These are phyloP conservation scores for Fusarium longipes DNA, from an alignment of 2,329 filamentous ascomycete genomes.

Conservation along the genomic window DNA sequence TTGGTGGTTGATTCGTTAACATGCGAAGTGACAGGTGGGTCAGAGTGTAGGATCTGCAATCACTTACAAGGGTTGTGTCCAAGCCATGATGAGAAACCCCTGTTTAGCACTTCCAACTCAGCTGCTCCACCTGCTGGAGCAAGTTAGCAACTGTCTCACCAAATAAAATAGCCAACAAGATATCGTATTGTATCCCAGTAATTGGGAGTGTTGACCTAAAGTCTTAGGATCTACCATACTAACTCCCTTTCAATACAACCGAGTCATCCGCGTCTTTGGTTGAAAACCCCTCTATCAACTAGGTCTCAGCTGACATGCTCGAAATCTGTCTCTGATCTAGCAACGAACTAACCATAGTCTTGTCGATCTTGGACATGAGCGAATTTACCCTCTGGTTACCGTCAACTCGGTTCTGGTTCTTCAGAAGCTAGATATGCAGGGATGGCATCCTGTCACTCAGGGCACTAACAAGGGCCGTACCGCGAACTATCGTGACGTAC, in stretches of 20 bases:
- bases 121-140: not conserved
- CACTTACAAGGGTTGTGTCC: not conserved
- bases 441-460: not conserved
- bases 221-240: not conserved
- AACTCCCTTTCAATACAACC: not conserved
- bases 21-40: not conserved
- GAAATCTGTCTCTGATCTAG: not conserved
- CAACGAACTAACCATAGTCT: too few species aligned
- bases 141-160: not conserved
- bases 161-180: not conserved
- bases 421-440: not conserved
- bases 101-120: not conserved
- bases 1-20: not conserved
- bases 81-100: not conserved
- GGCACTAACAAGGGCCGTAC: not conserved
- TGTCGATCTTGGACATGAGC: not conserved
- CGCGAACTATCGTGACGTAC: not conserved
- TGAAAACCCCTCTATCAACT: not conserved
- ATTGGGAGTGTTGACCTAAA: not conserved
- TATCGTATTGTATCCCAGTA: not conserved
- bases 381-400: not conserved
- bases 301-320: not conserved
- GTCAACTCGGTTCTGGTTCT: not conserved
- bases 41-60: constrained; percentile 2
- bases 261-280: not conserved